Evolutionary conservation across 345 rosid genomes (phyloP).

Genomic region (Aethionema arabicum): DNA sequence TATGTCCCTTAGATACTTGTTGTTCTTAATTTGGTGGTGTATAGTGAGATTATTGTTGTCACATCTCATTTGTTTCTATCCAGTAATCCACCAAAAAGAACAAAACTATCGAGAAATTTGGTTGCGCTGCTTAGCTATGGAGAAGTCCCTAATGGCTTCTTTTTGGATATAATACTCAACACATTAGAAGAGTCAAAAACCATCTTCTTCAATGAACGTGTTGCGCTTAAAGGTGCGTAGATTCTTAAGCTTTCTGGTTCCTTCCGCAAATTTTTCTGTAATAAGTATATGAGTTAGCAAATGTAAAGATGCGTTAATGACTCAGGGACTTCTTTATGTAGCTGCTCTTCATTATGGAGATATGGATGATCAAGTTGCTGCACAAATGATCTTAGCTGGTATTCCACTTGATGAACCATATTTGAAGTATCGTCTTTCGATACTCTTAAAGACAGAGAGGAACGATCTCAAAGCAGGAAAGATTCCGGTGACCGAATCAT

Average conservation of each 20-base stretch:
- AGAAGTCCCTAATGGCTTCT: slow-evolving; percentile 62
- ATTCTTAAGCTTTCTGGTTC: slow-evolving; percentile 11
- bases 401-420: slow-evolving; percentile 69
- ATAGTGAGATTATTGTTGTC: background rate
- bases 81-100: slow-evolving; percentile 55
- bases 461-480: slow-evolving; percentile 56
- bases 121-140: slow-evolving; percentile 73
- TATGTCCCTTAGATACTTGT: background rate
- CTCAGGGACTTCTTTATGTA: slow-evolving; percentile 27
- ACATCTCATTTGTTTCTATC: slow-evolving; percentile 20
- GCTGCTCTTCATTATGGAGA: slow-evolving; percentile 51
- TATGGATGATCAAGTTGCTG: slow-evolving; percentile 47
- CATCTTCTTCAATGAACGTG: slow-evolving; percentile 42
- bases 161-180: slow-evolving; percentile 47
- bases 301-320: background rate
- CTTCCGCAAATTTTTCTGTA: background rate
- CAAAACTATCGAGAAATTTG: slow-evolving; percentile 53
- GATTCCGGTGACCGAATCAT: slow-evolving; percentile 63
- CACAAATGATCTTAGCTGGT: slow-evolving; percentile 61
- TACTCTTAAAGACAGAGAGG: slow-evolving; percentile 44
- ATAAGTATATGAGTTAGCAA: background rate
- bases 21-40: background rate
- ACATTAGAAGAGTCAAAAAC: slow-evolving; percentile 52
- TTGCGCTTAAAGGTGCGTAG: slow-evolving; percentile 57
- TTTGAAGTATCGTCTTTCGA: slow-evolving; percentile 48